Evolutionary conservation across 768 basidiomycete genomes (phyloP).

Genomic region (Kwoniella botswanensis): DNA sequence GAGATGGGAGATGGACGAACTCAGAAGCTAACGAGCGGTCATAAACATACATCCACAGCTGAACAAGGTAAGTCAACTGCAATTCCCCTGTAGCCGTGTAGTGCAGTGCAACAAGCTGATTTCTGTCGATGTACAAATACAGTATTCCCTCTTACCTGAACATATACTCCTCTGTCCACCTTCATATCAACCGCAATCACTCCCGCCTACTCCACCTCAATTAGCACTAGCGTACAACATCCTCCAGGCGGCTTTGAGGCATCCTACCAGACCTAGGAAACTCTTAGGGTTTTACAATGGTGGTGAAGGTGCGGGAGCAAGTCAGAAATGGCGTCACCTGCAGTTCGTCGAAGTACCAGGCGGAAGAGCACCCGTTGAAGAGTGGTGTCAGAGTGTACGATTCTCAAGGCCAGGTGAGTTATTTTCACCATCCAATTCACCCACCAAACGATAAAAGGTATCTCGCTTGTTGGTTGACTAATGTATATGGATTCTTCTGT

Average conservation of each 20-base stretch:
- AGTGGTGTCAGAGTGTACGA: constrained; percentile 65
- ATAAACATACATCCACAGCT: constrained; percentile 22
- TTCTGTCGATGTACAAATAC: background rate
- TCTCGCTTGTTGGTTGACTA: too few relatives aligned
- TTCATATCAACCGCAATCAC: constrained; percentile 66
- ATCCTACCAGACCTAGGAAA: constrained; percentile 60
- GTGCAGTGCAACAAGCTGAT: constrained; percentile 2
- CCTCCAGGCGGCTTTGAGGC: constrained; percentile 69
- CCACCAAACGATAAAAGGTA: background rate
- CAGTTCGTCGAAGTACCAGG: constrained; percentile 78
- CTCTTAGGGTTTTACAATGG: constrained; percentile 92
- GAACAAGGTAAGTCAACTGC: constrained; percentile 39
- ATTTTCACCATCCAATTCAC: background rate
- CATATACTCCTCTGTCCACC: constrained; percentile 73
- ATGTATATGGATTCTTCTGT: background rate
- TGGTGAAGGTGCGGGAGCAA: constrained; percentile 70
- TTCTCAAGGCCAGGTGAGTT: constrained; percentile 67
- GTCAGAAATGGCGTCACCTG: constrained; percentile 89
- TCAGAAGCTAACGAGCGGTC: background rate
- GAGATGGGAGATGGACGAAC: background rate
- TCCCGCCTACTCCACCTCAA: constrained; percentile 78
- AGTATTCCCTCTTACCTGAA: constrained; percentile 75
- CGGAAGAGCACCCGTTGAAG: constrained; percentile 73
- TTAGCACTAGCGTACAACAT: constrained; percentile 77
- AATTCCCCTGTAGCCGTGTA: background rate